Conservation (phyloP, 2,329 filamentous ascomycete species). For the Ophiostoma novo-ulmi region DNA sequence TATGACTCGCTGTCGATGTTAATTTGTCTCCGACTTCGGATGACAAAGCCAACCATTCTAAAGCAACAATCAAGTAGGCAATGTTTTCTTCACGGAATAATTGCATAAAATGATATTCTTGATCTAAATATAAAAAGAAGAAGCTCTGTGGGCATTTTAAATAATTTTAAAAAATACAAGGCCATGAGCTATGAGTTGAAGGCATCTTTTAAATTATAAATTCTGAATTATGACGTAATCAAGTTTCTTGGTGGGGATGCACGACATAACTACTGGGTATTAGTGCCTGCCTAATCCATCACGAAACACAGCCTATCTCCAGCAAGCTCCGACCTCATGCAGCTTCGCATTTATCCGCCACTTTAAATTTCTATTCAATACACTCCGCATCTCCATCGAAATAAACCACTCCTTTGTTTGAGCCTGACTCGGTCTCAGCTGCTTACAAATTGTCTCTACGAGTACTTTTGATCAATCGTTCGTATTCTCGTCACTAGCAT, state of each 20-base stretch:
- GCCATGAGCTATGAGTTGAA: neutral
- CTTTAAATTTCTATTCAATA: neutral
- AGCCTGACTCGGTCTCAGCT: neutral
- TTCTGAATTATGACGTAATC: neutral
- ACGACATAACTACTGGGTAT: neutral
- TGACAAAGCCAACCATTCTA: neutral
- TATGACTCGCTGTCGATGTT: neutral
- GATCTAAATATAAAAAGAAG: too few species aligned
- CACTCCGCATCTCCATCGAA: neutral
- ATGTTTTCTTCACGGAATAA: neutral
- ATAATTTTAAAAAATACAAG: neutral
- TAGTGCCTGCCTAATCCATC: neutral
- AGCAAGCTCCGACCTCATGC: neutral
- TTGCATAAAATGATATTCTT: too few species aligned
- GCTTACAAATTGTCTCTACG: slow-evolving; percentile 7
- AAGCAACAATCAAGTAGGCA: neutral
- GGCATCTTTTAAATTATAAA: neutral
- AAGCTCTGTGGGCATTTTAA: neutral
- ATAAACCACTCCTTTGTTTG: neutral
- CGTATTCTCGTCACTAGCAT: neutral
- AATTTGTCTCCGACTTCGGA: neutral
- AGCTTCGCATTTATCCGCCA: neutral
- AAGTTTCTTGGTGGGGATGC: neutral
- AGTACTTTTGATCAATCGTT: neutral
- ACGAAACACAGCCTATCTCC: slow-evolving; percentile 1